These are phyloP conservation scores for Malus hybrid DNA, from an alignment of 331 rosid genomes.

Conservation along the genomic window DNA sequence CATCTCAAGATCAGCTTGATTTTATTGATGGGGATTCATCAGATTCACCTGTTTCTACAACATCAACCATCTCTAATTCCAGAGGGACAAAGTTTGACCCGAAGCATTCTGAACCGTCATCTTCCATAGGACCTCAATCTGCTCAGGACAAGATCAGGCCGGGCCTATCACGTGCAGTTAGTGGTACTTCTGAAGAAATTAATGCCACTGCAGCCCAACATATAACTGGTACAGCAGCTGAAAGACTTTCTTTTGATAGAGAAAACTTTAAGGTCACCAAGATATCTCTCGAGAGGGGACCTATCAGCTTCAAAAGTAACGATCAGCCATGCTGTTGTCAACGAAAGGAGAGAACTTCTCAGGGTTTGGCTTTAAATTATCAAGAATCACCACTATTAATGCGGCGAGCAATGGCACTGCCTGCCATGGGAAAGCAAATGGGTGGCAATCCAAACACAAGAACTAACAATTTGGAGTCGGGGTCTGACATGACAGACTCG, in stretches of 20 bases:
- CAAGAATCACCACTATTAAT: conserved; percentile 31
- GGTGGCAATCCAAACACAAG: conserved; percentile 17
- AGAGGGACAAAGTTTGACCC: conserved; percentile 19
- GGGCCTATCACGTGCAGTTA: conserved; percentile 15
- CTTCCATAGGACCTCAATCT: conserved; percentile 21
- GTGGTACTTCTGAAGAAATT: conserved; percentile 23
- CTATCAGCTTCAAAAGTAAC: conserved; percentile 22
- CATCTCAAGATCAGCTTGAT: conserved; percentile 45
- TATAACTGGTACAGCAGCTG: conserved; percentile 8
- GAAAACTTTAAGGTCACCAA: conserved; percentile 20
- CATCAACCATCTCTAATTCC: conserved; percentile 41
- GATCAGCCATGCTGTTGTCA: conserved; percentile 53
- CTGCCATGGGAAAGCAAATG: conserved; percentile 22
- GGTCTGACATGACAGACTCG: conserved; percentile 25
- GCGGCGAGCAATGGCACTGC: conserved; percentile 23
- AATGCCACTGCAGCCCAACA: conserved; percentile 14
- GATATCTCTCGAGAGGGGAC: conserved; percentile 20
- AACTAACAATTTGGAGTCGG: conserved; percentile 16
- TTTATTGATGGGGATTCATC: conserved; percentile 42
- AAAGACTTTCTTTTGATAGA: conserved; percentile 17
- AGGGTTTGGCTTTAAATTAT: conserved; percentile 22
- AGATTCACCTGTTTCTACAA: conserved; percentile 48
- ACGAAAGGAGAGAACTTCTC: conserved; percentile 37
- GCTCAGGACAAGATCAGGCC: conserved; percentile 21
- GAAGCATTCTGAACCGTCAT: conserved; percentile 12